Evolutionary conservation across 768 basidiomycete genomes (phyloP), one percentile per base, ranked within the genome.

Genomic region (Boletus speciosus): DNA sequence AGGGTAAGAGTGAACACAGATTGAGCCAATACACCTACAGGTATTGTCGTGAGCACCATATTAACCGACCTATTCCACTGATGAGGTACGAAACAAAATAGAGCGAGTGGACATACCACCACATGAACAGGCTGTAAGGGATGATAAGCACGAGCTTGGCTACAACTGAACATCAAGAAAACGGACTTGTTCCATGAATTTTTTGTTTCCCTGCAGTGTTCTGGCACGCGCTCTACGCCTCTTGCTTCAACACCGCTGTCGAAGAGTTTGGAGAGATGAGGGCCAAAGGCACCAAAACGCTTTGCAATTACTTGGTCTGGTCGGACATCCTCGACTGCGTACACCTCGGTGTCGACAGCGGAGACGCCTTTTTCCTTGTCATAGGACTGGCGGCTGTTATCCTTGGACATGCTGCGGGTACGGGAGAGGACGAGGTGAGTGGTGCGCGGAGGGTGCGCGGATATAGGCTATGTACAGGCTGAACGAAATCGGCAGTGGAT

Each of bases 201-300:
- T 52, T 76, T 77, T 1, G 56, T 66, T 48, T 76, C 74, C 55
- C 78, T 60, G 64, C 80, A 74, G 52, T 76, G 64, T 61, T 82
- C 81, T 15, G 77, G 78, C 0, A 82, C 76, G 12, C 81, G 76
- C 56, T 81, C 81, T 6, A 82, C 76, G 19, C 81, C 81, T 63
- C 78, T 68, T 5, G 79, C 79, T 63, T 82, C 81, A 19, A 82
- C 77, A 44, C 79, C 80, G 49, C 67, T 75, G 15, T 71, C 66
- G 61, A 81, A 80, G 12, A 80, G 66, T 60, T 63, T 74, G 41
- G 66, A 61, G 23, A 77, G 62, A 38, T 73, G 32, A 3, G 68
- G 70, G 1, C 68, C 69, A 34, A 70, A 52, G 31, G 44, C 52
- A 32, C 69, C 65, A 47, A 71, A 76, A 15, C 71, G 64, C 27